Evolutionary conservation across 1,284 basidiomycete species (phyloP).

Genomic region (Wallemia mellicola): DNA sequence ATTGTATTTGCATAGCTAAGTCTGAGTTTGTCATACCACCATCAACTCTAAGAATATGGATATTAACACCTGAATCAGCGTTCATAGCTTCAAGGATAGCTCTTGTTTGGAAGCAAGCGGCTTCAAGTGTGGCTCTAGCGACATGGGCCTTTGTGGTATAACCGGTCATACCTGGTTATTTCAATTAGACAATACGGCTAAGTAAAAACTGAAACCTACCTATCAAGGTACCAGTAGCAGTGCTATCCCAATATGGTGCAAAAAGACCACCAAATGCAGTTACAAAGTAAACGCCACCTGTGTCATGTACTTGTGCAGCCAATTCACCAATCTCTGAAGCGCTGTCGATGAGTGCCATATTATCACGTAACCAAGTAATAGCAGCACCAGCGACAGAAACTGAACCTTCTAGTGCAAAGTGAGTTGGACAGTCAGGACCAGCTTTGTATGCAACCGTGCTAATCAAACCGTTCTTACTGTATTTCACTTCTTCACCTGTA

Average conservation of each 20-base stretch:
- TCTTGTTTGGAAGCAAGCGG: slow-evolving; percentile 47
- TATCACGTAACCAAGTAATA: slow-evolving; percentile 84
- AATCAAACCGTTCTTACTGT: slow-evolving; percentile 57
- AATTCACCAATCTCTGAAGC: slow-evolving; percentile 61
- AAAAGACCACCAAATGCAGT: slow-evolving; percentile 80
- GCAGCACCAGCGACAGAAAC: slow-evolving; percentile 86
- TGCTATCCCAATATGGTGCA: slow-evolving; percentile 74
- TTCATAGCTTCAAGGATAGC: slow-evolving; percentile 86
- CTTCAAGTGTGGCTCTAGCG: slow-evolving; percentile 73
- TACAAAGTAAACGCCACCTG: slow-evolving; percentile 89
- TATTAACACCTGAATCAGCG: slow-evolving; percentile 36
- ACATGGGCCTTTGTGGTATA: slow-evolving; percentile 86
- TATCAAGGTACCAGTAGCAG: slow-evolving; percentile 51
- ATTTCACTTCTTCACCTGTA: slow-evolving; percentile 60
- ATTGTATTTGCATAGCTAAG: slow-evolving; percentile 65
- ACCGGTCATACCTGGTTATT: slow-evolving; percentile 34
- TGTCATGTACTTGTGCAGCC: slow-evolving; percentile 42
- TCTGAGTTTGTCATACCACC: slow-evolving; percentile 25
- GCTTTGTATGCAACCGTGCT: slow-evolving; percentile 88
- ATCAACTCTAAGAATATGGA: slow-evolving; percentile 67
- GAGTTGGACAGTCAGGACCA: slow-evolving; percentile 40
- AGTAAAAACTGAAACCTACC: slow-evolving; percentile 19
- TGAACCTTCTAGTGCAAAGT: slow-evolving; percentile 81
- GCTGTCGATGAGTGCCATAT: slow-evolving; percentile 49
- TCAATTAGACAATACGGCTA: slow-evolving; percentile 1